Conservation (phyloP, 225 moss, liverwort and hornwort genomes). For the Physcomitrellopsis africana region DNA sequence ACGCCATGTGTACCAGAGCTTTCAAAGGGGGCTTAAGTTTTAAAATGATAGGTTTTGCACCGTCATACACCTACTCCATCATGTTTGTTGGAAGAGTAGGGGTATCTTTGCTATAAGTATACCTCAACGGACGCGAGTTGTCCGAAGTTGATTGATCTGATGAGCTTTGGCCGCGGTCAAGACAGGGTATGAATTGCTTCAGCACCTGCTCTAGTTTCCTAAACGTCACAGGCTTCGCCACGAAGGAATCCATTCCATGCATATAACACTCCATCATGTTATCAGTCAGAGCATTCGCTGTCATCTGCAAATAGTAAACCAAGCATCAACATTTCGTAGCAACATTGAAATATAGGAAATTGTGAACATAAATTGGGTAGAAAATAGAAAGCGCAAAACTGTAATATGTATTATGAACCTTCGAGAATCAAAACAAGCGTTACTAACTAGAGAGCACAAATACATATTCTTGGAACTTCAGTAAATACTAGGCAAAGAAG, state of each 20-base stretch:
- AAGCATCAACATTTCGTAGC: background rate
- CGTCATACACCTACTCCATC: constrained; percentile 13
- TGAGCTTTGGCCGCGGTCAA: constrained; percentile 35
- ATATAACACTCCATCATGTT: constrained; percentile 75
- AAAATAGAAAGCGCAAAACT: too few relatives aligned
- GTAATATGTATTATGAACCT: too few relatives aligned
- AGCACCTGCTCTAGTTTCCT: constrained; percentile 75
- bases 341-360: too few relatives aligned
- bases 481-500: too few relatives aligned
- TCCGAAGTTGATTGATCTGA: constrained; percentile 4
- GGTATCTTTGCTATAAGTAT: background rate
- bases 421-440: too few relatives aligned
- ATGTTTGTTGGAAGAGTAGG: constrained; percentile 3
- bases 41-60: constrained; percentile 10
- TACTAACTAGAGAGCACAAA: too few relatives aligned
- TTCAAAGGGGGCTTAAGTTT: constrained; percentile 6
- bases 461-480: too few relatives aligned
- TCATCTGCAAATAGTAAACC: constrained; percentile 60
- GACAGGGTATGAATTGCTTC: constrained; percentile 72
- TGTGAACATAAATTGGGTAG: too few relatives aligned
- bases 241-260: constrained; percentile 86
- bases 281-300: constrained; percentile 78
- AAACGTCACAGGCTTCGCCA: constrained; percentile 84
- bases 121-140: background rate
- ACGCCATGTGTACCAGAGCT: background rate